Evolutionary conservation across 345 rosid species (phyloP).

Genomic region (Rhodamnia rubescens): DNA sequence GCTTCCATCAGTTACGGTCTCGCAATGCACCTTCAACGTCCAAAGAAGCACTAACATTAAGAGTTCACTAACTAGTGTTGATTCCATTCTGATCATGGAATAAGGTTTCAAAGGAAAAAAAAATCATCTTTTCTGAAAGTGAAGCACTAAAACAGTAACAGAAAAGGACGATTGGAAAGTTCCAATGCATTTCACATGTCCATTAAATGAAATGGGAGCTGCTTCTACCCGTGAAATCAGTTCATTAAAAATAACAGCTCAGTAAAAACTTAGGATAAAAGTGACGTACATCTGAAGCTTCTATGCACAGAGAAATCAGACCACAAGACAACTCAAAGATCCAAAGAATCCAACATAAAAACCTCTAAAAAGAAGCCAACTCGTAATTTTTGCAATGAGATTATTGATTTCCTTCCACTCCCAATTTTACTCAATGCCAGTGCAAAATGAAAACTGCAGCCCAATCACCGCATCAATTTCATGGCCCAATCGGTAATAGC

Average conservation of each 20-base stretch:
- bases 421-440: neutral
- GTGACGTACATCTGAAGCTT: neutral
- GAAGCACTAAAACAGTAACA: neutral
- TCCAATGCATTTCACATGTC: neutral
- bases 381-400: neutral
- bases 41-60: neutral
- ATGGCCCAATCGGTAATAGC: neutral
- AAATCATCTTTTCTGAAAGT: neutral
- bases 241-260: neutral
- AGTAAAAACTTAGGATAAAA: neutral
- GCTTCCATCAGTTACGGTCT: slow-evolving; percentile 62
- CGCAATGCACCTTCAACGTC: slow-evolving; percentile 54
- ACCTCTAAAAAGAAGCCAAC: neutral
- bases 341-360: neutral
- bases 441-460: neutral
- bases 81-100: neutral
- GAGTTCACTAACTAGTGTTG: neutral
- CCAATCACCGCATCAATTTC: neutral
- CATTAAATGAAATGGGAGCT: neutral
- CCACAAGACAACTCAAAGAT: neutral
- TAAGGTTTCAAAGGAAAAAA: neutral
- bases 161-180: neutral
- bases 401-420: neutral
- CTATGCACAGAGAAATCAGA: neutral
- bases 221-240: neutral